Evolutionary conservation across 2,329 filamentous ascomycete genomes (phyloP).

Genomic region (Ascochyta fabae): DNA sequence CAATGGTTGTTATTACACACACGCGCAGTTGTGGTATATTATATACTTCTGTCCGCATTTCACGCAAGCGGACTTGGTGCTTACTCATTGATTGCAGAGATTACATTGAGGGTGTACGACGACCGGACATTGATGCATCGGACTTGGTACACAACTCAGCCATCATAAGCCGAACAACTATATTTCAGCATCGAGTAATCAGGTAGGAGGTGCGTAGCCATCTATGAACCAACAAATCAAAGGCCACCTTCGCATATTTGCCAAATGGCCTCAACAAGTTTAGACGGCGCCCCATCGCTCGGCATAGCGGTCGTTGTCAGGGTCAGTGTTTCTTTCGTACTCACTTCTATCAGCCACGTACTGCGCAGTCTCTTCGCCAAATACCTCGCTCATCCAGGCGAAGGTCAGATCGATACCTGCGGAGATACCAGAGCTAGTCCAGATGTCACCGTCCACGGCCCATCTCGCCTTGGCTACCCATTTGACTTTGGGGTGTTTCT

Average conservation of each 20-base stretch:
- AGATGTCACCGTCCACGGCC: conserved; percentile 70
- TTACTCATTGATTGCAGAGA: not conserved
- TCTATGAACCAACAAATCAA: no score
- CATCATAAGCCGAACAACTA: no score
- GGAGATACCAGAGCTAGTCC: conserved; percentile 68
- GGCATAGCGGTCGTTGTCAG: conserved; percentile 63
- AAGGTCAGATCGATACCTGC: conserved; percentile 68
- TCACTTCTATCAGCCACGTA: conserved; percentile 61
- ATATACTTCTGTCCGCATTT: not conserved
- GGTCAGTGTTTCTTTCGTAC: conserved; percentile 63
- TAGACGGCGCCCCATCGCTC: conserved; percentile 40
- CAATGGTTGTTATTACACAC: not conserved
- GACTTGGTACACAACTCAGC: not conserved
- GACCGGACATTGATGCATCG: not conserved
- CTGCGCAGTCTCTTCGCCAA: conserved; percentile 59
- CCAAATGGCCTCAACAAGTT: not conserved
- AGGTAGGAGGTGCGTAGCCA: no score
- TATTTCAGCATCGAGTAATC: no score
- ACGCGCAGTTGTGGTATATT: not conserved
- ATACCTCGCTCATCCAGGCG: conserved; percentile 63
- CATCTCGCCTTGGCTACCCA: conserved; percentile 70
- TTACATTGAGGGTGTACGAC: not conserved
- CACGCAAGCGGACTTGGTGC: not conserved
- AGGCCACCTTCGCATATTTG: not conserved
- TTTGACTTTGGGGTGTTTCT: conserved; percentile 58